Percentiles rank a stretch among this genome's conserved stretches.
Evolutionary conservation across 75 land plant genomes (phyloP).

Genomic region (Picea sitchensis): DNA sequence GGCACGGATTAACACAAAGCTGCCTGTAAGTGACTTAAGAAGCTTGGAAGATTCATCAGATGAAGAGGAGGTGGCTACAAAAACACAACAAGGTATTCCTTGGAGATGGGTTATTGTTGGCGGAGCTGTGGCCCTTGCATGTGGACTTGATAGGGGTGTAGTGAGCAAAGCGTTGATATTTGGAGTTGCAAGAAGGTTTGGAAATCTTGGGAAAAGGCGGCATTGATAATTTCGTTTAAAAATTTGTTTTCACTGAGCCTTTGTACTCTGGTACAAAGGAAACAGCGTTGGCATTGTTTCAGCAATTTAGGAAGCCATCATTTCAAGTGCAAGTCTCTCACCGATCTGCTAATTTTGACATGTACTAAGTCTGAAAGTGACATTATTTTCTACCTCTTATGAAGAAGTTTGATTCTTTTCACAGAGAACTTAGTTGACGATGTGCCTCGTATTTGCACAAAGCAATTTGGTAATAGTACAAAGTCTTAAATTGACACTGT

Average conservation of each 20-base stretch:
- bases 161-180: too few species aligned
- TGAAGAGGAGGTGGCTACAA: neutral
- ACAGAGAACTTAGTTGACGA: neutral
- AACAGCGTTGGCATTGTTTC: slow-evolving; percentile 3
- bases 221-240: neutral
- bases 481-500: too few species aligned
- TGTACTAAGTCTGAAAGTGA: neutral
- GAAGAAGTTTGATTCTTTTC: neutral
- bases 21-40: slow-evolving; percentile 14
- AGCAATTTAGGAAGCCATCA: neutral
- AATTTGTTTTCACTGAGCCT: neutral
- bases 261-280: neutral
- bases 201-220: slow-evolving; percentile 4
- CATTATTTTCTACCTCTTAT: neutral
- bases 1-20: slow-evolving; percentile 64
- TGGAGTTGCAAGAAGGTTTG: slow-evolving; percentile 3
- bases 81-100: slow-evolving; percentile 20
- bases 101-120: slow-evolving; percentile 87
- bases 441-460: too few species aligned
- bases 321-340: neutral
- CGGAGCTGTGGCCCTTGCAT: slow-evolving; percentile 71
- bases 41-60: neutral
- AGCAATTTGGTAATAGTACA: too few species aligned
- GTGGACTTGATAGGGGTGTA: slow-evolving; percentile 74
- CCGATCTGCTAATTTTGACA: neutral